These are phyloP conservation scores for Alternaria brassicae DNA, from an alignment of 2,329 filamentous ascomycete genomes.

Conservation along the genomic window DNA sequence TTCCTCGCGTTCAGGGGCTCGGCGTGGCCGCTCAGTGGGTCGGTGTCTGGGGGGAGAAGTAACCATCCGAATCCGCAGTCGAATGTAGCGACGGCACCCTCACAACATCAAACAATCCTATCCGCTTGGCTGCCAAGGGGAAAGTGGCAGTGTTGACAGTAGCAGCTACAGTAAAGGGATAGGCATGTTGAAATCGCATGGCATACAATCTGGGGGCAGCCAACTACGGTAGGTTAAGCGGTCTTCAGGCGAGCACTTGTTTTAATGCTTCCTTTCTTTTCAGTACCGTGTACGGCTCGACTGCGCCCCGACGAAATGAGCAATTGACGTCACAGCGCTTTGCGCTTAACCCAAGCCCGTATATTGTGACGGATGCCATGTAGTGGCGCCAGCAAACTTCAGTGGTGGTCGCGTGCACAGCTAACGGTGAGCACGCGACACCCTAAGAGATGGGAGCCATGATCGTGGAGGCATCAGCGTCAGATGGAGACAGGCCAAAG, in stretches of 20 bases:
- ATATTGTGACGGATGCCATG: background rate
- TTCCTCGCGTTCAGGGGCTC: slow-evolving; percentile 2
- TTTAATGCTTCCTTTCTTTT: background rate
- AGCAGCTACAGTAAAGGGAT: background rate
- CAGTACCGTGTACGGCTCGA: background rate
- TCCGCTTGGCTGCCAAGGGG: background rate
- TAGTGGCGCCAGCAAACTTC: background rate
- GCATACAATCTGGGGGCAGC: slow-evolving; percentile 3
- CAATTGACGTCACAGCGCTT: slow-evolving; percentile 11
- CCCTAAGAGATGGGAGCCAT: background rate
- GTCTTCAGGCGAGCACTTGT: slow-evolving; percentile 5
- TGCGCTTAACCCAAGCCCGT: background rate
- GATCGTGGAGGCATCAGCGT: background rate
- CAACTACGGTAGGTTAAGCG: background rate
- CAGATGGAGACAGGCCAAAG: background rate
- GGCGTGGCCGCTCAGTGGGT: background rate
- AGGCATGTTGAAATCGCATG: background rate
- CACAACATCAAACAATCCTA: background rate
- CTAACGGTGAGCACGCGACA: slow-evolving; percentile 2
- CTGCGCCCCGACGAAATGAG: background rate
- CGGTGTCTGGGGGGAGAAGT: background rate
- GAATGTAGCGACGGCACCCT: background rate
- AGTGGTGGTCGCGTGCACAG: background rate
- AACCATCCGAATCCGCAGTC: background rate
- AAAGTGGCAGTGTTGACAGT: slow-evolving; percentile 1